phyloP scores from a whole-genome alignment of 371 early-diverging fungal species.

The Mortierella polycephala region DNA sequence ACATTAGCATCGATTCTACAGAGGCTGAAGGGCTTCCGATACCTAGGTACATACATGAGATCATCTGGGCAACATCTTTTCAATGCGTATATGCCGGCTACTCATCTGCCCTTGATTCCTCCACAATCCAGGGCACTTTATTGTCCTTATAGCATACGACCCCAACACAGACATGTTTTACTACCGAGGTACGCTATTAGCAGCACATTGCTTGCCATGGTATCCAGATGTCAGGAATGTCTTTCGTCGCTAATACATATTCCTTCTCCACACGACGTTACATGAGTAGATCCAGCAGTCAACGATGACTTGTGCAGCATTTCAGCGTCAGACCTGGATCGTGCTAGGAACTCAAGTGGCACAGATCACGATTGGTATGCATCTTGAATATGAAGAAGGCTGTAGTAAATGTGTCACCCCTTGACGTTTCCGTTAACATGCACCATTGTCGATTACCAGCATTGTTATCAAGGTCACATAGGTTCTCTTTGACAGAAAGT shows the following conservation, averaged over 20 bases:
- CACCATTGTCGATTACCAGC: background rate
- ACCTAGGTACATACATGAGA: constrained; percentile 53
- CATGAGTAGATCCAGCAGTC: constrained; percentile 66
- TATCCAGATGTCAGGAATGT: too few relatives aligned
- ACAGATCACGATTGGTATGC: constrained; percentile 80
- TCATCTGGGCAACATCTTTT: background rate
- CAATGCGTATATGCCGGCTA: background rate
- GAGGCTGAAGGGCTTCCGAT: constrained; percentile 60
- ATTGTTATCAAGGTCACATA: constrained; percentile 36
- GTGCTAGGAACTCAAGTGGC: constrained; percentile 68
- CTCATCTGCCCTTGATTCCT: background rate
- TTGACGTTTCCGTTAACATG: background rate
- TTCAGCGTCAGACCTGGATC: constrained; percentile 67
- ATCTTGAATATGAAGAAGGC: background rate
- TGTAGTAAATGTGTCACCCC: background rate
- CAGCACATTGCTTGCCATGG: background rate
- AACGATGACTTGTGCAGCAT: constrained; percentile 69
- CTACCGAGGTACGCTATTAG: constrained; percentile 65
- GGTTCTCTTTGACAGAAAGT: too few relatives aligned
- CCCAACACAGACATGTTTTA: constrained; percentile 71
- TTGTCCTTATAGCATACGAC: constrained; percentile 78
- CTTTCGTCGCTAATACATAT: background rate
- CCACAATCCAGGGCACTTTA: constrained; percentile 71
- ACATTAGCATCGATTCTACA: constrained; percentile 60
- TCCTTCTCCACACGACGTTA: background rate